Conservation (phyloP, 257 asterid genomes). For the Catharanthus roseus region DNA sequence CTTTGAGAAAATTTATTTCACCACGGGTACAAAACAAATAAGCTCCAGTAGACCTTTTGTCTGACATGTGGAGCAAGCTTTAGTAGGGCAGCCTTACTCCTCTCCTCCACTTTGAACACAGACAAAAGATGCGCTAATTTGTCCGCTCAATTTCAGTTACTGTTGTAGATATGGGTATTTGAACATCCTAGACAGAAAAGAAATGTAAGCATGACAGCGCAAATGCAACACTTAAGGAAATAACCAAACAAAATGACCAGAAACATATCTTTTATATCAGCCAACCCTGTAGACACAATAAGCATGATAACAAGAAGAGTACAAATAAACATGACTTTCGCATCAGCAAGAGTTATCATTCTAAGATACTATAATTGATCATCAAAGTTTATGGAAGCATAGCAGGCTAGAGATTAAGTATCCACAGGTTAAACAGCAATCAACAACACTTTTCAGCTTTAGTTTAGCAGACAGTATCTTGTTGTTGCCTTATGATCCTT, state of each 20-base stretch:
- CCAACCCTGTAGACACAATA: neutral
- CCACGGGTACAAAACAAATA: constrained; percentile 12
- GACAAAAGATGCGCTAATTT: neutral
- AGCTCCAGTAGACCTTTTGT: constrained; percentile 15
- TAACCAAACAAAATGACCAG: neutral
- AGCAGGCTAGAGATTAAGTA: neutral
- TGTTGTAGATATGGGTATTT: neutral
- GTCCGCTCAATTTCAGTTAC: neutral
- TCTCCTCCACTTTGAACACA: constrained; percentile 14
- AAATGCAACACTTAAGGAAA: neutral
- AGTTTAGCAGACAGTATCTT: neutral
- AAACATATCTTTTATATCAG: neutral
- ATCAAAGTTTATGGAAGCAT: neutral
- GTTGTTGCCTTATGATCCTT: neutral
- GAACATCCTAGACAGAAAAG: constrained; percentile 11
- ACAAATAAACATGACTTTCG: neutral
- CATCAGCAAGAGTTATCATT: neutral
- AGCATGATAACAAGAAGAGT: neutral
- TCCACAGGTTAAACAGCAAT: neutral
- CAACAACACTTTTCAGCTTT: neutral
- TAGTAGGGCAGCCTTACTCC: constrained; percentile 13
- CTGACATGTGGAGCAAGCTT: constrained; percentile 26
- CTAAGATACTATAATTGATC: neutral
- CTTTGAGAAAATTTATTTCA: constrained; percentile 13
- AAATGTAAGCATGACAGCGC: neutral